phyloP scores from a whole-genome alignment of 1,139 yeast species.

The Kluyveromyces sp. region DNA sequence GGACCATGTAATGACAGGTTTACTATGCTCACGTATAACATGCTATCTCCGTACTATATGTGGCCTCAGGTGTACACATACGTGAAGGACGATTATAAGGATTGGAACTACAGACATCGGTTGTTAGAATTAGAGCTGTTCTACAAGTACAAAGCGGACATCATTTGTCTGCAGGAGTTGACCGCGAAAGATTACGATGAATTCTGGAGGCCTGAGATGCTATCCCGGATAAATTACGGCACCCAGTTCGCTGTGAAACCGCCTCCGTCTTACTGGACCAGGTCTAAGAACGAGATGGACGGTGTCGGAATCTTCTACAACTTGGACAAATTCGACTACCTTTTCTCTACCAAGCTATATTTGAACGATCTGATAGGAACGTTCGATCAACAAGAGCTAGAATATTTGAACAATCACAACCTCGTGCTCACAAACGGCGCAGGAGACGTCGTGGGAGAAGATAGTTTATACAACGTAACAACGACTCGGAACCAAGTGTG shows the following conservation, averaged over 20 bases:
- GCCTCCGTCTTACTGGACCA: slow-evolving; percentile 46
- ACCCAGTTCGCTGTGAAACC: slow-evolving; percentile 45
- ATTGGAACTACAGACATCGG: slow-evolving; percentile 45
- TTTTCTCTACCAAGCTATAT: slow-evolving; percentile 39
- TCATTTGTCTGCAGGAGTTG: slow-evolving; percentile 58
- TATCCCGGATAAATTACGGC: slow-evolving; percentile 33
- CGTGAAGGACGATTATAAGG: slow-evolving; percentile 39
- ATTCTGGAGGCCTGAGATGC: slow-evolving; percentile 37
- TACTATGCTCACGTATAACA: slow-evolving; percentile 41
- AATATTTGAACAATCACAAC: slow-evolving; percentile 33
- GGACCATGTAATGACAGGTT: slow-evolving; percentile 12
- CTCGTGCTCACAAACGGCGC: slow-evolving; percentile 28
- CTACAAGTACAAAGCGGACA: slow-evolving; percentile 40
- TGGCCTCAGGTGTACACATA: slow-evolving; percentile 52
- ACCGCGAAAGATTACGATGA: slow-evolving; percentile 41
- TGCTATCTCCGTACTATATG: slow-evolving; percentile 48
- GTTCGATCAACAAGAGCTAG: slow-evolving; percentile 35
- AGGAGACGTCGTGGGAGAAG: slow-evolving; percentile 22
- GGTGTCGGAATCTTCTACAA: slow-evolving; percentile 53
- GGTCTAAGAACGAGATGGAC: slow-evolving; percentile 42
- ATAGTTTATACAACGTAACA: slow-evolving; percentile 30
- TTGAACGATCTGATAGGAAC: slow-evolving; percentile 37
- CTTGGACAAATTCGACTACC: slow-evolving; percentile 38
- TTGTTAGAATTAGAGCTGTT: slow-evolving; percentile 38
- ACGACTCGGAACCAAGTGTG: slow-evolving; percentile 50